These are phyloP conservation scores for Tetrahymena malaccensis DNA, from an alignment of 73 alveolate species.

Conservation along the genomic window DNA sequence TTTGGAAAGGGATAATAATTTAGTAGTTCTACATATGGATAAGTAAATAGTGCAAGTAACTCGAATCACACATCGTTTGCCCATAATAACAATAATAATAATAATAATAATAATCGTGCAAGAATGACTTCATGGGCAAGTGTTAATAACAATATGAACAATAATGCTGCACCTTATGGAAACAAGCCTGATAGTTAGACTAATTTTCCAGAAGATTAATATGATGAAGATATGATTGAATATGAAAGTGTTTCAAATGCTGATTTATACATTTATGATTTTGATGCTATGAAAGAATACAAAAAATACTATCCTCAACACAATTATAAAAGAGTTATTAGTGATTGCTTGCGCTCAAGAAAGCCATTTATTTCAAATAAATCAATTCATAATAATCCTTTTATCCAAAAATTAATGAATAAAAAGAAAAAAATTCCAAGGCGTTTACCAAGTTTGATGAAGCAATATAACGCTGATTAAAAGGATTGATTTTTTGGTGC, in stretches of 20 bases:
- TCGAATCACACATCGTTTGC: not conserved
- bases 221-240: not conserved
- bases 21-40: not conserved
- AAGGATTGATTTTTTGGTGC: not conserved
- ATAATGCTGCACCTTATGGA: not conserved
- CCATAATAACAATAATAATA: not conserved
- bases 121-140: not conserved
- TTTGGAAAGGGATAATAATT: not conserved
- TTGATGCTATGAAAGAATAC: not conserved
- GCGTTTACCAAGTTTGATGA: not conserved
- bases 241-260: not conserved
- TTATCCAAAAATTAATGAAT: not conserved
- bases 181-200: not conserved
- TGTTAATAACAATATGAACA: not conserved
- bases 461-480: not conserved
- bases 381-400: not conserved
- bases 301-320: not conserved
- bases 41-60: not conserved
- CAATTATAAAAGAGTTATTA: not conserved
- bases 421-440: not conserved
- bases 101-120: not conserved
- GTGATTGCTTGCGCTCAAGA: not conserved
- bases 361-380: not conserved
- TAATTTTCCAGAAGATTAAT: not conserved
- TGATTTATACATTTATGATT: not conserved